phyloP scores from a whole-genome alignment of 768 basidiomycete species.

The Cyclocybe aegerita region DNA sequence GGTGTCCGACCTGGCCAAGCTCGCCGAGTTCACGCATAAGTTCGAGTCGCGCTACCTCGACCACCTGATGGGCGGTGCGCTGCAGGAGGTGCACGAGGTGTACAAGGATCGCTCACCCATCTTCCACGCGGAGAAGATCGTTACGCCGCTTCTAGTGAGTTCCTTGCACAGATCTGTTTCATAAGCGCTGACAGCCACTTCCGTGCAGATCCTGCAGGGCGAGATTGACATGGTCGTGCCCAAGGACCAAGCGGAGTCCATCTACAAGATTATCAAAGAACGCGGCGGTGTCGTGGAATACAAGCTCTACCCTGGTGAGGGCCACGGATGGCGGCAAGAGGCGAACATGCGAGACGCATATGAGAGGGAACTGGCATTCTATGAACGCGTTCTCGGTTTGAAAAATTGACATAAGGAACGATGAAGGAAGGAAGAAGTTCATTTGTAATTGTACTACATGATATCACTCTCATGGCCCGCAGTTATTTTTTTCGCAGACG shows the following conservation, averaged over 20 bases:
- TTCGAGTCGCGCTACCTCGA: constrained; percentile 61
- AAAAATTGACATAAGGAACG: constrained; percentile 8
- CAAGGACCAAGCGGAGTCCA: constrained; percentile 59
- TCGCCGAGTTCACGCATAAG: constrained; percentile 71
- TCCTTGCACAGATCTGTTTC: background rate
- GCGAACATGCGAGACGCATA: constrained; percentile 53
- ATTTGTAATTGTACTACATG: too few relatives aligned
- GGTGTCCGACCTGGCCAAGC: constrained; percentile 56
- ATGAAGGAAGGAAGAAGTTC: too few relatives aligned
- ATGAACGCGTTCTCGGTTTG: constrained; percentile 42
- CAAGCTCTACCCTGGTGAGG: constrained; percentile 62
- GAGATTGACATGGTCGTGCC: constrained; percentile 63
- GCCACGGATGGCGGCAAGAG: constrained; percentile 61
- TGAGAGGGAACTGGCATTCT: constrained; percentile 54
- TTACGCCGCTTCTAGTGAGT: constrained; percentile 61
- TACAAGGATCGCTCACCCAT: constrained; percentile 65
- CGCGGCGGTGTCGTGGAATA: constrained; percentile 56
- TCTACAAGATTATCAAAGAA: constrained; percentile 51
- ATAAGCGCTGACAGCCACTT: background rate
- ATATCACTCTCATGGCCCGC: too few relatives aligned
- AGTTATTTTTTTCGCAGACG: too few relatives aligned
- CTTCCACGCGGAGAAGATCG: constrained; percentile 60
- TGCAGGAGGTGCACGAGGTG: constrained; percentile 53
- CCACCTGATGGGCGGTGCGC: constrained; percentile 62
- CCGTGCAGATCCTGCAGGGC: constrained; percentile 65